These are phyloP conservation scores for Gossypium turneri DNA, from an alignment of 345 rosid species.

Conservation along the genomic window DNA sequence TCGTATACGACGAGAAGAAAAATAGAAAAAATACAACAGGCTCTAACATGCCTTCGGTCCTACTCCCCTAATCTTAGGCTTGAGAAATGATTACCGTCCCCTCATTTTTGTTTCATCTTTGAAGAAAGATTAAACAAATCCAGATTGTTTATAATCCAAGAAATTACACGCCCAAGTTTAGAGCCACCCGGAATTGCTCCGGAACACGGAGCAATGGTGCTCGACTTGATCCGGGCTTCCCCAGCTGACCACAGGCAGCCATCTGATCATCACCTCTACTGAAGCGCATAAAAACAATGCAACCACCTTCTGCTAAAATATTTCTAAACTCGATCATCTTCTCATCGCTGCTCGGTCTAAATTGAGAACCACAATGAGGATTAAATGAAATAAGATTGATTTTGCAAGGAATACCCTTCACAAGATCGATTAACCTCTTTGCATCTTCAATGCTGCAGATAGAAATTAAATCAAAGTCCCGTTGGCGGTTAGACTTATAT, in stretches of 20 bases:
- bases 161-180: slow-evolving; percentile 28
- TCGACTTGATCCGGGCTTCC: slow-evolving; percentile 57
- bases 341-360: slow-evolving; percentile 67
- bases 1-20: background rate
- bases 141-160: slow-evolving; percentile 10
- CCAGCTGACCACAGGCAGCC: slow-evolving; percentile 99
- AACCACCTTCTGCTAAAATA: slow-evolving; percentile 60
- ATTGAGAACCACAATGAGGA: slow-evolving; percentile 75
- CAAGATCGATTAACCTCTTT: slow-evolving; percentile 69
- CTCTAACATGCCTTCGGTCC: background rate
- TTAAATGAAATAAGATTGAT: slow-evolving; percentile 87
- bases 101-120: background rate
- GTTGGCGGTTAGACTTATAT: slow-evolving; percentile 10
- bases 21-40: background rate
- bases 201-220: slow-evolving; percentile 80
- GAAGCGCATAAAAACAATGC: slow-evolving; percentile 56
- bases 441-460: slow-evolving; percentile 80
- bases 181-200: slow-evolving; percentile 54
- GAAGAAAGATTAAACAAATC: background rate
- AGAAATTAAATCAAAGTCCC: background rate
- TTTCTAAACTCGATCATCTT: slow-evolving; percentile 79
- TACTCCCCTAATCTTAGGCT: background rate
- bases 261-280: slow-evolving; percentile 90
- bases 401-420: slow-evolving; percentile 93
- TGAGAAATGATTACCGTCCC: background rate